Evolutionary conservation across 2,329 filamentous ascomycete species (phyloP).

Genomic region (Arthrocladium fulminans): DNA sequence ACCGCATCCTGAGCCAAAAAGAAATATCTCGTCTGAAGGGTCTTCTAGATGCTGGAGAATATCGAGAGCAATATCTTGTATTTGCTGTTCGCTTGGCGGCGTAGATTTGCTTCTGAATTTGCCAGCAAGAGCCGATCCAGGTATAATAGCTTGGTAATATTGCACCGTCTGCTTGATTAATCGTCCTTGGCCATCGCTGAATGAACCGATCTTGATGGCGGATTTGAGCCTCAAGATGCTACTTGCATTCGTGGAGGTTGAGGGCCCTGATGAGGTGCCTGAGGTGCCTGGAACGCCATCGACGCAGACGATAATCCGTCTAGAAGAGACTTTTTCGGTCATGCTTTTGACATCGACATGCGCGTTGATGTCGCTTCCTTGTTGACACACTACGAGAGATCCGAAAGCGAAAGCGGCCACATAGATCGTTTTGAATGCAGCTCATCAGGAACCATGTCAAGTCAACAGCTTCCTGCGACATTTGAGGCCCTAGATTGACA

Average conservation of each 20-base stretch:
- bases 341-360: slow-evolving; percentile 11
- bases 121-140: slow-evolving; percentile 13
- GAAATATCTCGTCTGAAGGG: slow-evolving; percentile 32
- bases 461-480: no score
- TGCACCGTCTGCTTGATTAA: slow-evolving; percentile 15
- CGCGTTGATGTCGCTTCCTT: no score
- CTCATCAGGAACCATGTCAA: no score
- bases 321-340: slow-evolving; percentile 38
- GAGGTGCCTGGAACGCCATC: slow-evolving; percentile 10
- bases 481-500: no score
- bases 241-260: slow-evolving; percentile 13
- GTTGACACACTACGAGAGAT: no score
- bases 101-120: slow-evolving; percentile 13
- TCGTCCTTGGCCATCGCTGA: slow-evolving; percentile 11
- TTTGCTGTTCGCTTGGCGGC: slow-evolving; percentile 15
- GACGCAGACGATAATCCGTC: slow-evolving; percentile 17
- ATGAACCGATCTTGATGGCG: slow-evolving; percentile 11
- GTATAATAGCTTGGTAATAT: slow-evolving; percentile 15
- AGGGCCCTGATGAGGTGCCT: slow-evolving; percentile 10
- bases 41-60: slow-evolving; percentile 15
- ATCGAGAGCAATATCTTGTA: slow-evolving; percentile 17
- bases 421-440: no score
- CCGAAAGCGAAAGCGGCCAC: no score
- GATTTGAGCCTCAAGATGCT: slow-evolving; percentile 16
- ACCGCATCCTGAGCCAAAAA: slow-evolving; percentile 35